These are phyloP conservation scores for Cordyceps farinosa DNA, from an alignment of 2,329 filamentous ascomycete genomes.

Conservation along the genomic window DNA sequence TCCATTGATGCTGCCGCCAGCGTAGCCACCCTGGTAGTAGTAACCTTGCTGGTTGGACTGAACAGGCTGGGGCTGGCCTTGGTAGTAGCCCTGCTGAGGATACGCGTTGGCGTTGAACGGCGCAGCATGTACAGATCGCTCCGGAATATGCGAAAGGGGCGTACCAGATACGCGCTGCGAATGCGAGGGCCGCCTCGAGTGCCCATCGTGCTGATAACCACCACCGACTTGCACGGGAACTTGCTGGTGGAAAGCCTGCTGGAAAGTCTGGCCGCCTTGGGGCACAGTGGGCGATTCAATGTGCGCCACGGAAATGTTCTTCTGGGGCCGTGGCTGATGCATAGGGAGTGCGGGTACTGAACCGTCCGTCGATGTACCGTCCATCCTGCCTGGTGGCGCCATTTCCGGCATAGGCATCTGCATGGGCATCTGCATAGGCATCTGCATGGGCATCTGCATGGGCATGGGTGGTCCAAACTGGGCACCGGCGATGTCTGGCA, in stretches of 20 bases:
- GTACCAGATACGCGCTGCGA: constrained; percentile 71
- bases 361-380: constrained; percentile 17
- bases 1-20: constrained; percentile 50
- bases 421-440: constrained; percentile 4
- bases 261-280: constrained; percentile 68
- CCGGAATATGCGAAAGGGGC: constrained; percentile 86
- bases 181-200: constrained; percentile 66
- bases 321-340: constrained; percentile 93
- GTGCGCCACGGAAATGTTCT: constrained; percentile 86
- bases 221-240: constrained; percentile 71
- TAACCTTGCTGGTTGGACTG: constrained; percentile 54
- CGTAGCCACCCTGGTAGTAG: constrained; percentile 62
- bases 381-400: constrained; percentile 16
- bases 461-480: constrained; percentile 14
- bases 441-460: not conserved
- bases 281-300: constrained; percentile 75
- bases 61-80: constrained; percentile 45
- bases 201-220: constrained; percentile 54
- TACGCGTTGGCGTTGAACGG: constrained; percentile 79
- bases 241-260: constrained; percentile 92
- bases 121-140: constrained; percentile 84
- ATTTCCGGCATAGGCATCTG: constrained; percentile 11
- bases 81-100: constrained; percentile 50
- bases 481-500: not conserved
- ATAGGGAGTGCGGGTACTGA: constrained; percentile 50